Percentiles rank a stretch among this genome's conserved stretches.
phyloP scores from a whole-genome alignment of 768 basidiomycete genomes.

The Psilocybe subaeruginosa region DNA sequence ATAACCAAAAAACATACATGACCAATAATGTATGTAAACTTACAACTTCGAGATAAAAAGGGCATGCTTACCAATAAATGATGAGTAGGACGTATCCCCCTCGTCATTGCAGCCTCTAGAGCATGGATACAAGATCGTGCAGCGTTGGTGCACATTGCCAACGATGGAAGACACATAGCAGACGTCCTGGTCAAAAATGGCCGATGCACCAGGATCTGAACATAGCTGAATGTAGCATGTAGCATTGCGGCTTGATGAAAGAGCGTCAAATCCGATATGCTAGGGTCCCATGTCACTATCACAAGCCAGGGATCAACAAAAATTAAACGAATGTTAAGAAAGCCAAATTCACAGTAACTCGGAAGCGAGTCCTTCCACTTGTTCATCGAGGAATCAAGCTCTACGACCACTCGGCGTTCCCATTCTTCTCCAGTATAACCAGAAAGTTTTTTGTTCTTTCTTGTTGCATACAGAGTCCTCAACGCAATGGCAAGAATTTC shows the following conservation, averaged over 20 bases:
- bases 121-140: constrained; percentile 74
- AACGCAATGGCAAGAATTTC: constrained; percentile 65
- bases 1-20: not conserved
- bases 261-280: constrained; percentile 29
- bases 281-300: constrained; percentile 43
- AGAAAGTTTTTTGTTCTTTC: constrained; percentile 38
- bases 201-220: constrained; percentile 70
- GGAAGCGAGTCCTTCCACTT: constrained; percentile 66
- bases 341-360: constrained; percentile 44
- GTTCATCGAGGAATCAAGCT: constrained; percentile 63
- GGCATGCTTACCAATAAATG: constrained; percentile 12
- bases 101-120: constrained; percentile 51
- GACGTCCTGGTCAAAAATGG: constrained; percentile 59
- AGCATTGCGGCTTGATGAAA: constrained; percentile 58
- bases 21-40: not conserved
- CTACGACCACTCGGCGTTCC: constrained; percentile 57
- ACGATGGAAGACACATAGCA: constrained; percentile 49
- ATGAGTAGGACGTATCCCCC: constrained; percentile 18
- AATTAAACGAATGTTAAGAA: not conserved
- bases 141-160: constrained; percentile 71
- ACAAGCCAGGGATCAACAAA: not conserved
- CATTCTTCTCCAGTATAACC: constrained; percentile 53
- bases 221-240: constrained; percentile 42
- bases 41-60: too few relatives aligned
- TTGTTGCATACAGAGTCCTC: constrained; percentile 54